A percentile compares a stretch with the other conserved stretches of the same genome.
Evolutionary conservation across 1,284 basidiomycete genomes (phyloP).

Genomic region (Apiotrichum gracile): DNA sequence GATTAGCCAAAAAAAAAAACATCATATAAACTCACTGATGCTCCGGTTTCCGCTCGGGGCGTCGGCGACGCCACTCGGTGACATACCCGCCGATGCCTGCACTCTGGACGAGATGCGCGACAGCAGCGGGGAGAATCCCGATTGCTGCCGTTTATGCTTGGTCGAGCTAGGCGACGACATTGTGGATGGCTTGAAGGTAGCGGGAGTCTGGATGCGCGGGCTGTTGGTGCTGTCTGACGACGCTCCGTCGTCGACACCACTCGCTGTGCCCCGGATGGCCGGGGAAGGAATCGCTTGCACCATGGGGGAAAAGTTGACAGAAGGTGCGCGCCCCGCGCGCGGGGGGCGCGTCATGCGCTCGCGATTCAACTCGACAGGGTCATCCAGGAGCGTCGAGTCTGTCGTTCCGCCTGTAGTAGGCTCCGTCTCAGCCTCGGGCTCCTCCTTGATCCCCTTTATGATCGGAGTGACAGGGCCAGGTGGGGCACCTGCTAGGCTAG

Average conservation of each 20-base stretch:
- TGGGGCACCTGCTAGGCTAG: neutral
- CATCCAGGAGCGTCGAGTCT: neutral
- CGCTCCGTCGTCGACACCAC: neutral
- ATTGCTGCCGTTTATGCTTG: neutral
- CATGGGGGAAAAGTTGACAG: constrained; percentile 10
- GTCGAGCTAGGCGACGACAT: neutral
- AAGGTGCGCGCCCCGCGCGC: neutral
- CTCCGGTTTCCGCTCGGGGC: constrained; percentile 9
- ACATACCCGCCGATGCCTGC: constrained; percentile 8
- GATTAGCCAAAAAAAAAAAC: neutral
- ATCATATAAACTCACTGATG: constrained; percentile 7
- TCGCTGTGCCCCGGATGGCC: neutral
- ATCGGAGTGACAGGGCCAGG: no score
- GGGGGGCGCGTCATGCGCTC: no score
- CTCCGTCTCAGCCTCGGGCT: no score
- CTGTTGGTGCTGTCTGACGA: neutral
- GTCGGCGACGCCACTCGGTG: neutral
- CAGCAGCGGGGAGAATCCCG: constrained; percentile 6
- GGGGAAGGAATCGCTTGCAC: neutral
- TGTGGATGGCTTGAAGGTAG: neutral
- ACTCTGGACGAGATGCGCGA: neutral
- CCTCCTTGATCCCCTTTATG: no score
- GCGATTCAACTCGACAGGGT: no score
- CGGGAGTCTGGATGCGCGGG: neutral
- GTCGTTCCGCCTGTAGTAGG: no score